Evolutionary conservation across 257 asterid genomes (phyloP), one percentile per base, ranked within the genome.

Genomic region (Rubia yunnanensis): DNA sequence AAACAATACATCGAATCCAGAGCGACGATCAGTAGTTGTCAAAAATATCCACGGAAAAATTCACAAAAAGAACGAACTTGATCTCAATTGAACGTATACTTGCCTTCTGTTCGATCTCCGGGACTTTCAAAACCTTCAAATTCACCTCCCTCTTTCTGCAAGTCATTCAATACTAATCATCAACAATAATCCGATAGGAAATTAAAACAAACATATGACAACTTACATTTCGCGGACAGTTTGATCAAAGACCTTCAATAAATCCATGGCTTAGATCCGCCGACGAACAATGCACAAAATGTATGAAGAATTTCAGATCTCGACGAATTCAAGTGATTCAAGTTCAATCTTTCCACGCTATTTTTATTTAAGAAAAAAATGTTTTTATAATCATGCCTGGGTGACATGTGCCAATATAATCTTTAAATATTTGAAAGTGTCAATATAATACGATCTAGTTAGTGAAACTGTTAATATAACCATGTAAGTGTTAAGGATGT

Each of bases 131-230:
- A 58, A 92, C 96, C 83, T 92, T 92, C 85, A 92, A 76, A 83
- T 92, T 92, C 73, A 92, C 98, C 87, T 92, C 98, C 76, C 98
- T 85, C 85, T 88, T 92, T 77, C 96, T 92, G 95, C 81, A 77
- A 68, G 36, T 50, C 31, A 65, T 13, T 49, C 49, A 31, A 62
- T 50, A 5, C 27, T 38, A 3, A 32, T 36, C 59, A 39, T 24
- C 49, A 39, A 36, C 59, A 68, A 15, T 44, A n/a, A 62, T 55
- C 39, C 11, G 52, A 36, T 36, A 50, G 13, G 26, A 59, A 46
- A 44, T 4, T 9, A 28, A 35, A 26, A 44, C 30, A 11, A 55
- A 46, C 44, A 13, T n/a, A 48, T 27, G 64, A 62, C 10, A 35
- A 64, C 95, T 66, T 79, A 92, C 98, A 92, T 86, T 80, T 88